Conservation (phyloP, 345 rosid species). For the Rhodamnia argentea region DNA sequence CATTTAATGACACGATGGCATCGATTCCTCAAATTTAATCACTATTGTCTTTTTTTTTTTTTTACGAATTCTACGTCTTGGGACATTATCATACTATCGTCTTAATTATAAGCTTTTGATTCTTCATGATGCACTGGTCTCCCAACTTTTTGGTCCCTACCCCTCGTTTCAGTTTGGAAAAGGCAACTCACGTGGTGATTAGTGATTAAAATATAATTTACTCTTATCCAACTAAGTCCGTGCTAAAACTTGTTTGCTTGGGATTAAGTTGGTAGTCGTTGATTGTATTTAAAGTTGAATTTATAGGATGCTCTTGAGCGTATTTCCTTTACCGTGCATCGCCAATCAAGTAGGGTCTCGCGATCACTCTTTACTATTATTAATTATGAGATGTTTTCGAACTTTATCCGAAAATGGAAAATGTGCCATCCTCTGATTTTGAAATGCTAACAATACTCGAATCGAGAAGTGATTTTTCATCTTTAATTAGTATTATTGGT, state of each 20-base stretch:
- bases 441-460: neutral
- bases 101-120: neutral
- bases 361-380: neutral
- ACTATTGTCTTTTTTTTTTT: neutral
- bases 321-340: neutral
- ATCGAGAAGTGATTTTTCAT: neutral
- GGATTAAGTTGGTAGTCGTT: neutral
- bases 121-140: neutral
- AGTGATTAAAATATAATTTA: neutral
- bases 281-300: neutral
- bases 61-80: neutral
- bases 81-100: neutral
- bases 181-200: neutral
- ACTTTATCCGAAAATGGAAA: neutral
- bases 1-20: neutral
- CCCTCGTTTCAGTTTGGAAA: neutral
- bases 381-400: neutral
- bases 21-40: neutral
- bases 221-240: neutral
- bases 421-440: neutral
- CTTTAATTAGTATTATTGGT: neutral
- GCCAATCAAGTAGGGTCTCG: neutral
- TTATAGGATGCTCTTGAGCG: neutral
- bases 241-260: neutral
- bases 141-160: neutral